These are phyloP conservation scores for Oenanthe sinensis DNA, from an alignment of 129 eudicot genomes.

Conservation along the genomic window DNA sequence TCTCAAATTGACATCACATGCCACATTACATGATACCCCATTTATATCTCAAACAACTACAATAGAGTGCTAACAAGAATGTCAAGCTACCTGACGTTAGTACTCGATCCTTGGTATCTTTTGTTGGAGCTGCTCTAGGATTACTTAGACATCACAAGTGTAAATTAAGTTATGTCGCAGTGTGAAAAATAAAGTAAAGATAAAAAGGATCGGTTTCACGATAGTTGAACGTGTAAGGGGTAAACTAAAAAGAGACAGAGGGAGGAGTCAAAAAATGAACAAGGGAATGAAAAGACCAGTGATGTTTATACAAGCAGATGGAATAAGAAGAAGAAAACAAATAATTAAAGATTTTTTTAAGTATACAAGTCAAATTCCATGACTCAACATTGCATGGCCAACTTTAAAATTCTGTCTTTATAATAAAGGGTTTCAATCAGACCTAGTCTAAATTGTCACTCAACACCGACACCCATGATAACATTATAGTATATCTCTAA, in stretches of 20 bases:
- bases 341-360: neutral
- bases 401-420: neutral
- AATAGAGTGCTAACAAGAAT: no score
- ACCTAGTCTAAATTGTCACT: conserved; percentile 11
- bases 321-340: neutral
- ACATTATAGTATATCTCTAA: neutral
- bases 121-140: no score
- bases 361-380: conserved; percentile 24
- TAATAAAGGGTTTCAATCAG: neutral
- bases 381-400: conserved; percentile 42
- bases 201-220: no score
- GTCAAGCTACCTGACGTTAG: no score
- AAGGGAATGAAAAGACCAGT: neutral
- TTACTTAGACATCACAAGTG: neutral
- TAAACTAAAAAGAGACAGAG: neutral
- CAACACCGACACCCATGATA: conserved; percentile 17
- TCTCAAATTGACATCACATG: no score
- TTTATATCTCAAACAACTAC: no score
- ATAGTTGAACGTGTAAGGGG: neutral
- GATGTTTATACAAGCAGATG: neutral
- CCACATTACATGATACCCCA: no score
- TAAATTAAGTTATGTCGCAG: no score
- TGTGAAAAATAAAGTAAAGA: no score
- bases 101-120: no score
- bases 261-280: neutral